Evolutionary conservation across 2,329 filamentous ascomycete species (phyloP), one percentile per base, ranked within the genome.

Genomic region (Myotisia sp.): DNA sequence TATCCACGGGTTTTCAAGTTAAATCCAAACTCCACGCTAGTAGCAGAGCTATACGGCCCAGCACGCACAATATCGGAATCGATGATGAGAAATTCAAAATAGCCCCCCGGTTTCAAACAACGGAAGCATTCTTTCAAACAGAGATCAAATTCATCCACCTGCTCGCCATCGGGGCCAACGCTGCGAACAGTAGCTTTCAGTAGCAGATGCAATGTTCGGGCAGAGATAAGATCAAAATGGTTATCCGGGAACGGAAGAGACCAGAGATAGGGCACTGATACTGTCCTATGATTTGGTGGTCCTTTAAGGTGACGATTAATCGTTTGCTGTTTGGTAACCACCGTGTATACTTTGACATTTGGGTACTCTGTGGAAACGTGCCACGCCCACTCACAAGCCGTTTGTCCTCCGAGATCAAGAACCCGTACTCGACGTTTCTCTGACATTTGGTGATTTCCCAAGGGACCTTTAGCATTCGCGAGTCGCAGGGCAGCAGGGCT

Each of bases 321-420:
- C 19, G 76, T 61, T 52, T 84, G 78, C 23, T 74, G 70, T 56
- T 80, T 79, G 43, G 78, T 83, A 23, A 79, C 80, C 36, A 87
- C 83, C 0, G 87, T 94, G 62, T 86, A 92, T 35, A 94, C 74
- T 53, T 83, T 85, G 37, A 81, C 71, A 53, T 83, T 78, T 12
- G 82, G 83, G 56, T 86, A 90, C 53, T 87, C 79, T 31, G 81
- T 68, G 1, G 90, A 85, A 38, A 84, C 80, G 52, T 90, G 77
- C 90, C 90, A 98, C 14, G 82, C 87, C 90, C 90, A 98, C 56
- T 92, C 85, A 52, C 84, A 87, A 9, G 80, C 74, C 0, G 79
- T 69, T 51, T 87, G 77, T 28, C 86, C 86, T 31, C 82, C 85
- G 21, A 94, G 74, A 52, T 95, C 87, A 17, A 95, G 70, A 37